Evolutionary conservation across 495 filamentous ascomycete species (phyloP), one percentile per base, ranked within the genome.

Genomic region (Melanomma pulvis-pyrius): DNA sequence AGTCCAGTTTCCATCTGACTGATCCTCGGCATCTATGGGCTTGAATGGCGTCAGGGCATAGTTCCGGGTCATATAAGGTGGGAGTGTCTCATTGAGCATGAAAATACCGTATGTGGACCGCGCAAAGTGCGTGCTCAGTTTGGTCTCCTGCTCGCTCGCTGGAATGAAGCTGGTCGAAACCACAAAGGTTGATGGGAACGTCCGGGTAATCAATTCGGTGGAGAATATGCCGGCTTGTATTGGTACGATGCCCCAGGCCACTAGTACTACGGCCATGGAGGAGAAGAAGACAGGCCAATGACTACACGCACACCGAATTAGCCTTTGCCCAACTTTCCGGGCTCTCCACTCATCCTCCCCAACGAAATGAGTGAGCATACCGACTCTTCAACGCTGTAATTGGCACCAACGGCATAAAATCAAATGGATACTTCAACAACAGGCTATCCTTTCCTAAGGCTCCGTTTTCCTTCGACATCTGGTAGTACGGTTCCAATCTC

Each of bases 381-480:
- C 76, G 68, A 34, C 65, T 51, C 26, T 61, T 71, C 1, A 77
- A 44, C 0, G 83, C 79, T 34, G 63, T 73, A 19, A 83, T 49
- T 0, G 83, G 82, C n/a, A 80, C 74, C 34, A 77, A 72, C 0
- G 80, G 75, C 2, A 84, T 47, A 50, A 83, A 83, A 21, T 81
- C 80, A 29, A 79, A 80, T 0, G 81, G 81, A 64, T 85, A 85
- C 21, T 80, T 69, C 0, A 84, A 68, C 0, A 81, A 58, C 1
- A 85, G 25, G 0, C 81, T 82, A 25, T 81, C 58, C 30, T 67
- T 60, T 0, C 72, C 78, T 1, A 32, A 34, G 6, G 80, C 79
- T 6, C 81, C 81, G 1, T 73, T 72, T 0, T 58, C 29, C 2
- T 75, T 76, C 1, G 79, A 81, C 0, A 83, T 69, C 55, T 83